Conservation (phyloP, 2,329 filamentous ascomycete species). For the Raffaelea arxii region DNA sequence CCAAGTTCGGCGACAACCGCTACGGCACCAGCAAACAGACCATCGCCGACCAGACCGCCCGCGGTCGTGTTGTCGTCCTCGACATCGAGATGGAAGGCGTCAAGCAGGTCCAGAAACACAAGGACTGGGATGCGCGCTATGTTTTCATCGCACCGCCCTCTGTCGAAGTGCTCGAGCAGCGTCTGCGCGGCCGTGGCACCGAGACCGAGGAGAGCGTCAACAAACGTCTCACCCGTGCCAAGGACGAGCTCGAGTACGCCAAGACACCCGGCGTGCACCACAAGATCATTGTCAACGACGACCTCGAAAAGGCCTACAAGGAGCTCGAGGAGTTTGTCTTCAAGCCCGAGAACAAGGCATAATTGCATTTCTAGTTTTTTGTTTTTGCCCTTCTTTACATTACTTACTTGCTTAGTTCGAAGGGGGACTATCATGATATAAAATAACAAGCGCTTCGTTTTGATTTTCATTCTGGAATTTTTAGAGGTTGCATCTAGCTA, state of each 20-base stretch:
- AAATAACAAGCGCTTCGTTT: too few relatives aligned
- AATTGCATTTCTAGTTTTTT: too few relatives aligned
- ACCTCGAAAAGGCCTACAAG: slow-evolving; percentile 38
- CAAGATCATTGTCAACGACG: slow-evolving; percentile 22
- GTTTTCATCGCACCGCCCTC: slow-evolving; percentile 78
- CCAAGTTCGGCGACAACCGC: slow-evolving; percentile 73
- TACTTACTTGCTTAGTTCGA: too few relatives aligned
- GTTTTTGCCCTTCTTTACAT: too few relatives aligned
- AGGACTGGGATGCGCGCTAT: slow-evolving; percentile 66
- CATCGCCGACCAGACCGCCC: slow-evolving; percentile 49
- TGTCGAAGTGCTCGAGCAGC: slow-evolving; percentile 60
- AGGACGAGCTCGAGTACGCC: slow-evolving; percentile 63
- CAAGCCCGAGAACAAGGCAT: too few relatives aligned
- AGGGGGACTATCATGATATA: too few relatives aligned
- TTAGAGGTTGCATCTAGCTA: too few relatives aligned
- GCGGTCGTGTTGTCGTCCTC: slow-evolving; percentile 67
- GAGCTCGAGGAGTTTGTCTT: slow-evolving; percentile 40
- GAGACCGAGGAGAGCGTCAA: slow-evolving; percentile 63
- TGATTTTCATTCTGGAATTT: too few relatives aligned
- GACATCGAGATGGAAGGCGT: slow-evolving; percentile 99
- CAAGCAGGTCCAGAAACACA: slow-evolving; percentile 62
- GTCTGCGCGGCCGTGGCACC: slow-evolving; percentile 63
- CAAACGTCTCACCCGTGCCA: slow-evolving; percentile 60
- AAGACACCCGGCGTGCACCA: slow-evolving; percentile 50
- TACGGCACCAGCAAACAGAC: slow-evolving; percentile 80